Conservation (phyloP, 75 land plant genomes). For the Chamaecyparis obtusa region DNA sequence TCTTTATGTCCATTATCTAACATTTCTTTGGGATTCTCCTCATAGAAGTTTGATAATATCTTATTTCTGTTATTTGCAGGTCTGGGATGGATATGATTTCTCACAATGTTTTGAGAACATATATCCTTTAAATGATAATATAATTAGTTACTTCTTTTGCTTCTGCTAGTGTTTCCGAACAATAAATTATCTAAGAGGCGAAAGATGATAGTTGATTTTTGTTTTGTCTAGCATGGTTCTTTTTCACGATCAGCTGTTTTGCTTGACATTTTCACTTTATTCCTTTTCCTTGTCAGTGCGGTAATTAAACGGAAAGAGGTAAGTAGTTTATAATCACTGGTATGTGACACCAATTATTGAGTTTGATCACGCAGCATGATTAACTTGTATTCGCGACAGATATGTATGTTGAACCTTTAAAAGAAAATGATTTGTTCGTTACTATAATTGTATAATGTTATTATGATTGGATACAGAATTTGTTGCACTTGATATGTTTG, state of each 20-base stretch:
- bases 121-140: constrained; percentile 9
- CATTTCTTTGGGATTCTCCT: neutral
- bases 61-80: constrained; percentile 11
- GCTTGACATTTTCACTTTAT: constrained; percentile 2
- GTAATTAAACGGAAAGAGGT: neutral
- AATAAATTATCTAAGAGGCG: neutral
- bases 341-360: neutral
- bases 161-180: neutral
- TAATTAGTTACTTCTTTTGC: neutral
- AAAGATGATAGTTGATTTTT: neutral
- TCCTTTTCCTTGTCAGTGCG: neutral
- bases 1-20: neutral
- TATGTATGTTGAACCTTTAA: neutral
- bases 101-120: constrained; percentile 3
- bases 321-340: neutral
- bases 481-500: neutral
- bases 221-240: neutral
- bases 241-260: neutral
- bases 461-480: neutral
- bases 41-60: neutral
- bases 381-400: neutral
- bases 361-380: neutral
- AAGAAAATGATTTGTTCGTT: neutral
- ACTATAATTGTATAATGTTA: neutral
- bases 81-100: constrained; percentile 3